Evolutionary conservation across 108 stramenopile species (phyloP), one percentile per base, ranked within the genome.

Genomic region (Pseudonitzschia delicatissima): DNA sequence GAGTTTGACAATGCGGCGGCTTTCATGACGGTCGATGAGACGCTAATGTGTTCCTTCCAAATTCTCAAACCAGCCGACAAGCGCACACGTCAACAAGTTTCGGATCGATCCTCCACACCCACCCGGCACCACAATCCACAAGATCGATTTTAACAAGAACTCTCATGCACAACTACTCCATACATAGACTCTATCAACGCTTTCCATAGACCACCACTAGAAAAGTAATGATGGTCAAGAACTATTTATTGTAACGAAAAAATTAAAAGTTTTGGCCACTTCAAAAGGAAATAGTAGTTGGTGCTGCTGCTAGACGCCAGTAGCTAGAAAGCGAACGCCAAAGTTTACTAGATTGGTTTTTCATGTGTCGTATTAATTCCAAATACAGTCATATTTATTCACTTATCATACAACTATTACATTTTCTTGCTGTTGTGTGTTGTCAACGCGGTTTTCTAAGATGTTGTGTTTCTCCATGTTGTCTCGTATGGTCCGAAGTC

Each of bases 41-140:
- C 95, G 0, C 88, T 98, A 51, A 97, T 97, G 96, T 98, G 98
- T 67, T 93, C 91, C 33, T 98, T 98, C 64, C 98, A 98, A 80
- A 97, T 99, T 74, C 71, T 98, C 53, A 98, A 99, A 82, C 98
- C 98, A 2, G 94, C 94, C 13, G 42, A 44, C 2, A 23, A 63
- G 18, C 6, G 21, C 17, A 5, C 42, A 3, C 42, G 42, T 6
- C 2, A 11, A 11, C 8, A 2, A 1, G 17, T n/a, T 5, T n/a
- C 17, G 17, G 42, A n/a, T n/a, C 13, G 42, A 44, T 2, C 42
- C 13, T 44, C 42, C 17, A 44, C 42, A n/a, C 42, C 42, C 13
- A 44, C 42, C 3, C 42, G 42, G 2, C 2, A 44, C 2, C 42
- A 44, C 42, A 44, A 44, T n/a, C 42, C 42, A 44, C 42, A 44